These are phyloP conservation scores for Lachancea dasiensis DNA, from an alignment of 805 yeast species.

Conservation along the genomic window DNA sequence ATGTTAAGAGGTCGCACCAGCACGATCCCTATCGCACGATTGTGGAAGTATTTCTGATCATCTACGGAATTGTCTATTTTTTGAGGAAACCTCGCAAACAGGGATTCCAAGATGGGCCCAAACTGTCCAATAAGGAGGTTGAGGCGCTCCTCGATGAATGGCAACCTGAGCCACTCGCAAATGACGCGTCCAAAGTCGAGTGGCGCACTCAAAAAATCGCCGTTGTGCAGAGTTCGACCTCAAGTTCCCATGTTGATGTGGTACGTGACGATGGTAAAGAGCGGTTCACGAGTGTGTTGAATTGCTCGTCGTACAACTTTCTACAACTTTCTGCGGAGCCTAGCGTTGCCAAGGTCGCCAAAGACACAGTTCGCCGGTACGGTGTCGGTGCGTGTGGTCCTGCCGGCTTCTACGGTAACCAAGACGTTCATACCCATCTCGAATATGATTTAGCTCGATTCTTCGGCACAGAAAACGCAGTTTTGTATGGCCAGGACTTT, in stretches of 20 bases:
- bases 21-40: conserved; percentile 89
- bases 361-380: conserved; percentile 50
- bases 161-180: conserved; percentile 82
- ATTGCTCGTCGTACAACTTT: conserved; percentile 69
- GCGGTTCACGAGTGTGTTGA: conserved; percentile 40
- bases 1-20: conserved; percentile 80
- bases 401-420: conserved; percentile 94
- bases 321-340: conserved; percentile 51
- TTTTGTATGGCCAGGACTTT: conserved; percentile 90
- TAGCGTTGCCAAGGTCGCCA: conserved; percentile 47
- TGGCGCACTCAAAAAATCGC: conserved; percentile 68
- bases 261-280: conserved; percentile 29
- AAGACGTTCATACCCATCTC: conserved; percentile 77
- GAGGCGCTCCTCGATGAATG: conserved; percentile 85
- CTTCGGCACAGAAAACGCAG: conserved; percentile 70
- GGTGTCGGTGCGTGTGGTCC: conserved; percentile 99
- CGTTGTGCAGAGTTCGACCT: conserved; percentile 50
- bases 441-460: conserved; percentile 71
- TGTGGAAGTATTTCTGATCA: conserved; percentile 66
- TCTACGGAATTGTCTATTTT: conserved; percentile 82
- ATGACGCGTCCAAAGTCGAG: conserved; percentile 44
- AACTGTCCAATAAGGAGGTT: conserved; percentile 54
- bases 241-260: conserved; percentile 28
- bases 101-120: conserved; percentile 66
- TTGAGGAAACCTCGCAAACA: conserved; percentile 61